Evolutionary conservation across 2,329 filamentous ascomycete species (phyloP).

Genomic region (Pseudogymnoascus verrucosus): DNA sequence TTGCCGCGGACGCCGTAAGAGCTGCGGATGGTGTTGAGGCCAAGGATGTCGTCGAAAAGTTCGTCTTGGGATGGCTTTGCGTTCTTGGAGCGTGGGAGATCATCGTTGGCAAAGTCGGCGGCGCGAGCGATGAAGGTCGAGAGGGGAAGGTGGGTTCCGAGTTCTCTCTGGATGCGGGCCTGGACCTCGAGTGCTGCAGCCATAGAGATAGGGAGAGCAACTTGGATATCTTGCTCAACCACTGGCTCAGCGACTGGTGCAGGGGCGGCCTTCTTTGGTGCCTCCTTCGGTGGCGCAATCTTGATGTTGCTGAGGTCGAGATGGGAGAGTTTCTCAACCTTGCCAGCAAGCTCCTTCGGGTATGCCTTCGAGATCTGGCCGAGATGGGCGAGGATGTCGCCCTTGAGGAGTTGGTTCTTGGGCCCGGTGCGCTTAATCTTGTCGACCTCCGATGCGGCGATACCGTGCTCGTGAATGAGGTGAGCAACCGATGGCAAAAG

Average conservation of each 20-base stretch:
- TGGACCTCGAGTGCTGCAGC: conserved; percentile 72
- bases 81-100: conserved; percentile 60
- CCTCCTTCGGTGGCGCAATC: conserved; percentile 43
- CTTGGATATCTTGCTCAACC: conserved; percentile 39
- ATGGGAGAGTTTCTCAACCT: conserved; percentile 68
- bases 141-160: conserved; percentile 75
- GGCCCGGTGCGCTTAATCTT: conserved; percentile 86
- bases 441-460: conserved; percentile 66
- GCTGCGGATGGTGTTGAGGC: conserved; percentile 46
- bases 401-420: conserved; percentile 82
- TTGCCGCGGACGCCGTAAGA: conserved; percentile 49
- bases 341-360: conserved; percentile 61
- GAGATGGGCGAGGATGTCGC: conserved; percentile 85
- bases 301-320: conserved; percentile 96
- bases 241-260: conserved; percentile 34
- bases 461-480: conserved; percentile 69
- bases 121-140: conserved; percentile 83
- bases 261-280: conserved; percentile 31
- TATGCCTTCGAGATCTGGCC: conserved; percentile 67
- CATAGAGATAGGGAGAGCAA: conserved; percentile 72
- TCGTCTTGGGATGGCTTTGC: conserved; percentile 66
- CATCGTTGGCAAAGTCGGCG: conserved; percentile 78
- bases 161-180: conserved; percentile 65
- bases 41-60: conserved; percentile 83
- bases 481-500: conserved; percentile 77